Conservation (phyloP, 164 flowering plant species). For the Aristolochia californica region DNA sequence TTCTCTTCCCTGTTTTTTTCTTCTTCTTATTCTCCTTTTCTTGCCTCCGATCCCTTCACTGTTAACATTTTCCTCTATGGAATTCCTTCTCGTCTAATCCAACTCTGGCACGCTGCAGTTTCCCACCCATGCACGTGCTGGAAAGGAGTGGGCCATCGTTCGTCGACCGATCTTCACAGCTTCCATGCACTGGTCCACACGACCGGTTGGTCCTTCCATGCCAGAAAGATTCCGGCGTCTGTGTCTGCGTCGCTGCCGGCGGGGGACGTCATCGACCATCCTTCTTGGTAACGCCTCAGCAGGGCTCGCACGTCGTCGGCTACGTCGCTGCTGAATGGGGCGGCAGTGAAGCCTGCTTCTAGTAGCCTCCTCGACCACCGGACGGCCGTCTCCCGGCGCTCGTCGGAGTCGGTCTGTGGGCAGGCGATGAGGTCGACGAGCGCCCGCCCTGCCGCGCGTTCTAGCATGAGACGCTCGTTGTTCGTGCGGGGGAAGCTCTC, state of each 20-base stretch:
- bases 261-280: constrained; percentile 60
- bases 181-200: constrained; percentile 93
- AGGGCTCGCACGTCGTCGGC: constrained; percentile 76
- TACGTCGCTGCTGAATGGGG: constrained; percentile 68
- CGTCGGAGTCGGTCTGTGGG: constrained; percentile 38
- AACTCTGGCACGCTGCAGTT: too few species aligned
- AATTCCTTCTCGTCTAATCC: too few species aligned
- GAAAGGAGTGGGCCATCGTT: too few species aligned
- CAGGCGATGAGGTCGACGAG: constrained; percentile 70
- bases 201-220: constrained; percentile 85
- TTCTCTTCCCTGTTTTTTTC: too few species aligned
- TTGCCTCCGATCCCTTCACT: too few species aligned
- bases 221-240: constrained; percentile 66
- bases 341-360: constrained; percentile 37
- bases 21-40: too few species aligned
- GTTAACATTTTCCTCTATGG: too few species aligned
- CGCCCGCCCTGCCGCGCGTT: constrained; percentile 69
- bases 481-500: constrained; percentile 67
- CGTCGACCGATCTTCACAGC: constrained; percentile 20
- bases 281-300: constrained; percentile 80
- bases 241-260: constrained; percentile 11
- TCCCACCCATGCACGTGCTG: constrained; percentile 8
- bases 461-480: constrained; percentile 77
- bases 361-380: constrained; percentile 55
- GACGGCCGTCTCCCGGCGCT: constrained; percentile 66